Evolutionary conservation across 2,329 filamentous ascomycete genomes (phyloP).

Genomic region (Pestalotiopsis sp.): DNA sequence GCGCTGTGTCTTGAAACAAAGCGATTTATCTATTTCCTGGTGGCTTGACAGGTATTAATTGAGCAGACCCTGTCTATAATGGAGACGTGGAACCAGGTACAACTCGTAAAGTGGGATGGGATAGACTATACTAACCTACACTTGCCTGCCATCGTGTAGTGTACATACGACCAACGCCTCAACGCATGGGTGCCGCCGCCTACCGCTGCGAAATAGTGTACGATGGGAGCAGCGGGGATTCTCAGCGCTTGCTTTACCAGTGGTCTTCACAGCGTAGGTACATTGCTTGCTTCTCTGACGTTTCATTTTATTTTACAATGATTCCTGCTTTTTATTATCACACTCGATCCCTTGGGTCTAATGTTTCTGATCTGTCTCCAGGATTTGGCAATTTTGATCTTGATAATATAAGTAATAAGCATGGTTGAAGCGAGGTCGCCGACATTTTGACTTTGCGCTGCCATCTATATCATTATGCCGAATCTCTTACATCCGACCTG

Average conservation of each 20-base stretch:
- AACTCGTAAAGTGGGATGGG: not conserved
- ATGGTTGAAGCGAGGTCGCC: not conserved
- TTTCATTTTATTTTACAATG: not conserved
- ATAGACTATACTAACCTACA: not conserved
- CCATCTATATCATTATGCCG: not conserved
- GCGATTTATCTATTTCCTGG: slow-evolving; percentile 5
- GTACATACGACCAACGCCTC: not conserved
- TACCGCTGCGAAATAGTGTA: not conserved
- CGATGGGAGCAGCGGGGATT: not conserved
- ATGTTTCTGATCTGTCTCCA: not conserved
- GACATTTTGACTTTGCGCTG: not conserved
- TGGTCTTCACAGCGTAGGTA: not conserved
- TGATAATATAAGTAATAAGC: not conserved
- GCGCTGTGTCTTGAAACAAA: not conserved
- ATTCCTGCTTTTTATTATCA: not conserved
- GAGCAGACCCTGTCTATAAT: slow-evolving; percentile 5
- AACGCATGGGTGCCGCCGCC: not conserved
- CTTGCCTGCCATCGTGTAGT: not conserved
- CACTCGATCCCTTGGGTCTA: not conserved
- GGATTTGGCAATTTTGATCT: not conserved
- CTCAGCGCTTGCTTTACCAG: not conserved
- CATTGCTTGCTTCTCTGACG: not conserved
- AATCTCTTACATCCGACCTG: not conserved
- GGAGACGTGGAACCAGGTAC: not conserved
- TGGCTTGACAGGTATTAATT: slow-evolving; percentile 11